Conservation (phyloP, 164 flowering plant species). For the Tetrastigma voinierianum region DNA sequence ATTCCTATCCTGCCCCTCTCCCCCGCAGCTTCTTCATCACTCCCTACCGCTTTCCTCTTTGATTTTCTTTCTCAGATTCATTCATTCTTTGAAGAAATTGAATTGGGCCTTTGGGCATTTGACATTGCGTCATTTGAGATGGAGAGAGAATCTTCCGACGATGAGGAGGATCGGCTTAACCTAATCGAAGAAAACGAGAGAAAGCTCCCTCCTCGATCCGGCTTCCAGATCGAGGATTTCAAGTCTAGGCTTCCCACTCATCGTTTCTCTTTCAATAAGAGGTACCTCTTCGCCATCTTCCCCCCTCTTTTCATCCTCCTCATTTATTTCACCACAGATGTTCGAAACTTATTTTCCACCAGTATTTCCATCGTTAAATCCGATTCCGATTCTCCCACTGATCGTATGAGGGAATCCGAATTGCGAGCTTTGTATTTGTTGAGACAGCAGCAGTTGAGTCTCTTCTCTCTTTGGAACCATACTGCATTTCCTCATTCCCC, state of each 20-base stretch:
- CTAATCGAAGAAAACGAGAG: conserved; percentile 44
- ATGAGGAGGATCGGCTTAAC: conserved; percentile 56
- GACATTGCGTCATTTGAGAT: conserved; percentile 3
- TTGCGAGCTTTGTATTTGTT: conserved; percentile 67
- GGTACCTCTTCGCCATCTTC: conserved; percentile 45
- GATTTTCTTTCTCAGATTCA: too few species aligned
- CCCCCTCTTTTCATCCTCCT: conserved; percentile 46
- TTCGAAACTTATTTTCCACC: conserved; percentile 33
- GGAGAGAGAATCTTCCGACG: conserved; percentile 46
- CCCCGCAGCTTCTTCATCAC: too few species aligned
- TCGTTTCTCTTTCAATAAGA: conserved; percentile 32
- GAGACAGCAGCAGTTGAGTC: conserved; percentile 64
- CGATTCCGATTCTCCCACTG: conserved; percentile 19
- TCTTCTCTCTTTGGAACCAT: conserved; percentile 62
- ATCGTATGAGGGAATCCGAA: conserved; percentile 72
- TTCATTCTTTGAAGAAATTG: not conserved
- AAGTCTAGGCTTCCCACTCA: conserved; percentile 8
- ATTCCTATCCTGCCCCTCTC: too few species aligned
- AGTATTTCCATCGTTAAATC: conserved; percentile 17
- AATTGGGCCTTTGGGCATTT: too few species aligned
- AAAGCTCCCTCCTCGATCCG: conserved; percentile 21
- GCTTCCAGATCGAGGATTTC: conserved; percentile 35
- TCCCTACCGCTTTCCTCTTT: too few species aligned
- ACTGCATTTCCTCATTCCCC: conserved; percentile 10
- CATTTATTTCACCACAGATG: conserved; percentile 50